phyloP scores from a whole-genome alignment of 1,284 basidiomycete species.

The Marasmius fiardii region DNA sequence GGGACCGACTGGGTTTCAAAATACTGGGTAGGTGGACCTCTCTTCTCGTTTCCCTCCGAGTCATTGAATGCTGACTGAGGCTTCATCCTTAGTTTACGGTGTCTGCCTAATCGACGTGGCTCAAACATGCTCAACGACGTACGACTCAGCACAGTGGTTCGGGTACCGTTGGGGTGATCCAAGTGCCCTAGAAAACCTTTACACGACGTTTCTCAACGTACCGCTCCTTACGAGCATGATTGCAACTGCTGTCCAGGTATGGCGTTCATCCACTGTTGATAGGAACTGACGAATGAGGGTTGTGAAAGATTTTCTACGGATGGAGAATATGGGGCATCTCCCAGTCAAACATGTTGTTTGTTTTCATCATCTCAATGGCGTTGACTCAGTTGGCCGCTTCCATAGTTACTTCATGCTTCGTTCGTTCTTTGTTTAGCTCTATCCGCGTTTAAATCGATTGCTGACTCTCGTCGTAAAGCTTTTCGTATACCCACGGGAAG shows the following conservation, averaged over 20 bases:
- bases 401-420: conserved; percentile 7
- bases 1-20: conserved; percentile 15
- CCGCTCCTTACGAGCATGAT: background rate
- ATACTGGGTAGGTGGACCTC: conserved; percentile 3
- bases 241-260: background rate
- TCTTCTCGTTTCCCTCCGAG: background rate
- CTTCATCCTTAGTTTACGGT: conserved; percentile 11
- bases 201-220: background rate
- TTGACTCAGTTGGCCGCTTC: background rate
- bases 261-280: background rate
- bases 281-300: background rate
- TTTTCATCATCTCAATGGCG: background rate
- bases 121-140: conserved; percentile 12
- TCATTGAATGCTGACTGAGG: background rate
- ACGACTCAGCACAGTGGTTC: conserved; percentile 14
- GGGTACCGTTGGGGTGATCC: conserved; percentile 7
- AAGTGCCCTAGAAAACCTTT: background rate
- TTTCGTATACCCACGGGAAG: background rate
- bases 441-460: too few species aligned
- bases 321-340: background rate
- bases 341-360: background rate
- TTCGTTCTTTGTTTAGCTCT: background rate
- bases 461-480: background rate
- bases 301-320: background rate
- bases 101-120: conserved; percentile 15